Evolutionary conservation across 768 basidiomycete genomes (phyloP), one percentile per base, ranked within the genome.

Genomic region (Boletus sp.): DNA sequence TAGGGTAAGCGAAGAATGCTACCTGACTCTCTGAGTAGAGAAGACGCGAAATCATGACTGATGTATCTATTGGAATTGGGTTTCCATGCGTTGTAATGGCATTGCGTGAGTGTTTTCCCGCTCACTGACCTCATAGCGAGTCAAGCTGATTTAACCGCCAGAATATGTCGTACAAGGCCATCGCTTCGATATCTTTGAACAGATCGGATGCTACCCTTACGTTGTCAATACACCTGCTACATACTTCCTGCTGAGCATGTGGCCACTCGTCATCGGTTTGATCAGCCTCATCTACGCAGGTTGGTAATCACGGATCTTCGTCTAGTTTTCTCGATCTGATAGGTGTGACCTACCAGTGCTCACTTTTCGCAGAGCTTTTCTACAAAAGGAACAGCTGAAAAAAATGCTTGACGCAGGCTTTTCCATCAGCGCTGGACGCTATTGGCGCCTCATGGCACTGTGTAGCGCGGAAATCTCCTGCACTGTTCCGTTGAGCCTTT

Each of bases 21-120:
- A 4, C 4, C 40, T 59, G 32, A 49, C 15, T 24, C 28, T 49
- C 30, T 3, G 4, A 36, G 4, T 59, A 78, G 76, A 82, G 78
- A 66, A 78, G 79, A 15, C 76, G 80, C 2, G 76, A 70, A 3
- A 71, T 86, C 53, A 66, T 80, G 52, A 67, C 80, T 8, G 76
- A 78, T 45, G 11, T 70, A 7, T 37, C 56, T 0, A 70, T 81
- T 20, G 71, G 77, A 33, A 40, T 78, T 3, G 71, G 71, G 0
- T 33, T 77, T 18, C 78, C 78, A 4, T 50, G 76, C 28, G 7
- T 78, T 6, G 57, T 72, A 17, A 61, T 78, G 54, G 58, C 59
- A 1, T 54, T 76, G 11, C 54, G 71, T 75, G 53, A 61, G 71
- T 54, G 40, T 17, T 32, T 58, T 32, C 9, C 18, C 33, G 17